Conservation (phyloP, 2,329 filamentous ascomycete species). For the Triangularia verruculosa region DNA sequence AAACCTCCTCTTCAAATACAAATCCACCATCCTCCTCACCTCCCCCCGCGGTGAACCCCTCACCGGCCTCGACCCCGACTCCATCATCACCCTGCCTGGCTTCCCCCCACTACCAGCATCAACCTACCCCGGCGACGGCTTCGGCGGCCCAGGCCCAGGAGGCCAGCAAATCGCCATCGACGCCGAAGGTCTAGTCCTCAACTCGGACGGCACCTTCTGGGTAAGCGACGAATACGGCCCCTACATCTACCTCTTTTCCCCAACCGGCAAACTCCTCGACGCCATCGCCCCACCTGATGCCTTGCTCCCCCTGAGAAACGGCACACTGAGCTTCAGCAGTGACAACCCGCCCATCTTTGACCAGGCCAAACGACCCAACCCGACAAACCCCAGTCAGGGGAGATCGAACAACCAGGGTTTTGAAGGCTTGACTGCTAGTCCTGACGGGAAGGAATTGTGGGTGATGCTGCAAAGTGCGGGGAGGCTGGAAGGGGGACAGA, state of each 20-base stretch:
- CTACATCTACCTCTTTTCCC: conserved; percentile 64
- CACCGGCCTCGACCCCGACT: conserved; percentile 64
- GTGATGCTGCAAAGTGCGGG: conserved; percentile 64
- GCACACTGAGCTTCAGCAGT: conserved; percentile 32
- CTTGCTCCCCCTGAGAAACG: conserved; percentile 62
- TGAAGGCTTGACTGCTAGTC: conserved; percentile 63
- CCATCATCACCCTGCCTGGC: conserved; percentile 51
- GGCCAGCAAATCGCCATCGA: conserved; percentile 61
- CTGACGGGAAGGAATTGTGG: conserved; percentile 62
- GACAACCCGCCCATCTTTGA: conserved; percentile 62
- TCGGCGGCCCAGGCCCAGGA: conserved; percentile 58
- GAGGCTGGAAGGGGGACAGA: conserved; percentile 43
- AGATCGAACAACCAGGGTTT: conserved; percentile 74
- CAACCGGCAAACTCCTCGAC: conserved; percentile 54
- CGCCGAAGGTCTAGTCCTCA: conserved; percentile 63
- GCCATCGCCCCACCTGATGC: conserved; percentile 65
- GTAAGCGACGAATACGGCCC: conserved; percentile 69
- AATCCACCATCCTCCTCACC: conserved; percentile 62
- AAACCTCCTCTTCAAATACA: conserved; percentile 61
- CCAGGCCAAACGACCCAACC: conserved; percentile 45
- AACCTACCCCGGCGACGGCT: conserved; percentile 65
- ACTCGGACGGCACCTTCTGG: conserved; percentile 62
- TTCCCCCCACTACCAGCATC: conserved; percentile 62
- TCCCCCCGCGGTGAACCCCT: conserved; percentile 60
- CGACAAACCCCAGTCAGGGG: conserved; percentile 57